Evolutionary conservation across 2,329 filamentous ascomycete species (phyloP), one percentile per base, ranked within the genome.

Genomic region (Ascochyta fabae): DNA sequence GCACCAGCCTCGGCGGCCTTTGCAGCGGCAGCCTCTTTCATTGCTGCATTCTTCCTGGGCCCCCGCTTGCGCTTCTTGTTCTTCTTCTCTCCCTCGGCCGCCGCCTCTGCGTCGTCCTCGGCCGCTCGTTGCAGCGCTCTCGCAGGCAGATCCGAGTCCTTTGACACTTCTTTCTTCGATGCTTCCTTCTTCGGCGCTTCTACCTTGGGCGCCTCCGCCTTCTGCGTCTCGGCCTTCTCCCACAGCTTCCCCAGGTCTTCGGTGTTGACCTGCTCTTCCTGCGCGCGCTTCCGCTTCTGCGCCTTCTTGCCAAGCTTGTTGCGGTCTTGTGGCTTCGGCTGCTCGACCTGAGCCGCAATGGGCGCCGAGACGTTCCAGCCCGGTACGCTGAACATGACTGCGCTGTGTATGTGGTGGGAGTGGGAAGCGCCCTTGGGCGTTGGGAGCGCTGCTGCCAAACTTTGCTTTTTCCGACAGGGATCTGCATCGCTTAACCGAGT

Each of bases 321-420:
- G 61, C 71, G 67, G 29, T 70, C 66, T 53, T 67, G 67, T 1
- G 67, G 58, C 44, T 71, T 72, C 16, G 72, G 69, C 58, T 69
- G 70, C 58, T 83, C 79, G 16, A 80, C 83, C 77, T 96, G 91
- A 27, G 86, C 77, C 76, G 91, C 92, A 61, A 96, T 84, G 48
- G 87, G 85, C 59, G 88, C 84, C 52, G 91, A 86, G 33, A 97
- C 83, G 35, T 91, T 91, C 93, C 94, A 97, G 65, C 95, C 95
- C 69, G 91, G 90, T 27, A 98, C 93, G 9, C 92, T 88, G 76
- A 98, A 98, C 94, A 98, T 94, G 77, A 58, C 61, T 36, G 54
- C 44, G 42, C 35, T 34, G 23, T 36, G 8, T 41, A 6, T 26
- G 41, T 23, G 36, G 9, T 33, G 27, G 6, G n/a, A 9, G 15